Evolutionary conservation across 2,329 filamentous ascomycete species (phyloP).

Genomic region (Acephala macrosclerotiorum): DNA sequence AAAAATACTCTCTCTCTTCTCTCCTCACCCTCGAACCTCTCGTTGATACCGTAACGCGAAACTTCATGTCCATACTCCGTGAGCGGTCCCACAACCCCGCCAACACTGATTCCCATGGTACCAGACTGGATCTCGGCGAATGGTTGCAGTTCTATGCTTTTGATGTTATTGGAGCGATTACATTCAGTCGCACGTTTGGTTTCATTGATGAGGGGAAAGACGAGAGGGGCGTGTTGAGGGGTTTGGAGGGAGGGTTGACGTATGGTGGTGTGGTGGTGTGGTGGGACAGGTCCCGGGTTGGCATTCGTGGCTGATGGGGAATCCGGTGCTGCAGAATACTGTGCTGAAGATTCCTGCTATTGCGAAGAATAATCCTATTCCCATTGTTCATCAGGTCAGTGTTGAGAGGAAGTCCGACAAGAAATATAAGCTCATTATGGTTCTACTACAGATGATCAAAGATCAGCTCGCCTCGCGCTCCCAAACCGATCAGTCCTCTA

Average conservation of each 20-base stretch:
- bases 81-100: background rate
- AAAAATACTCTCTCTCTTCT: slow-evolving; percentile 11
- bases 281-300: slow-evolving; percentile 38
- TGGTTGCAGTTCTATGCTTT: slow-evolving; percentile 84
- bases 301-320: slow-evolving; percentile 23
- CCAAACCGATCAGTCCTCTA: background rate
- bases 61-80: slow-evolving; percentile 18
- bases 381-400: slow-evolving; percentile 4
- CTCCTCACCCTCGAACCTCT: slow-evolving; percentile 3
- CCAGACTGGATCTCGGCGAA: slow-evolving; percentile 20
- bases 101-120: background rate
- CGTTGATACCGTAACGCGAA: background rate
- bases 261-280: slow-evolving; percentile 34
- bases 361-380: slow-evolving; percentile 5
- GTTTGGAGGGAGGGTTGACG: slow-evolving; percentile 30
- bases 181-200: slow-evolving; percentile 75
- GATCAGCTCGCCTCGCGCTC: background rate
- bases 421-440: too few species aligned
- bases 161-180: slow-evolving; percentile 78
- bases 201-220: slow-evolving; percentile 77
- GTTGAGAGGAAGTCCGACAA: too few species aligned
- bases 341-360: slow-evolving; percentile 10
- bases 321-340: background rate
- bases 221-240: slow-evolving; percentile 68
- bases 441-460: background rate